Base-by-base conservation (phyloP, 139 green algal genomes). In the Chlorella sp. region DNA sequence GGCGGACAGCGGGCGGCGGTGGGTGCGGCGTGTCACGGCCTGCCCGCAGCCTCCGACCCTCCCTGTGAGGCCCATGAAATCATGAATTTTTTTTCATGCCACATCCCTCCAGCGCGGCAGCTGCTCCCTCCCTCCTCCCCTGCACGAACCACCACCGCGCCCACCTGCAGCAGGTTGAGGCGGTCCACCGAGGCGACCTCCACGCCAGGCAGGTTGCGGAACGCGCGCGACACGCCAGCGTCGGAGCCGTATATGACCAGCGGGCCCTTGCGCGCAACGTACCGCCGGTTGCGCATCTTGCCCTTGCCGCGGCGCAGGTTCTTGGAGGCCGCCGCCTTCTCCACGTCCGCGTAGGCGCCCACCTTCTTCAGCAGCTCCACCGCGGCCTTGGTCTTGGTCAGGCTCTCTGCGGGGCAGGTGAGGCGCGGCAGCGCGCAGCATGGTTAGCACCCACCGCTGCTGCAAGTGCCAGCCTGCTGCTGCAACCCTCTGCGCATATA, bases 241-340 rank as follows among this genome's bases (percentile, higher is more conserved):
- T 97, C 94, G 68, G 87, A 87, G 72, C 75, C 90, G 79, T 94
- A 98, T 36, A 99, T 84, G 9, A 99, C 88, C 76, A 99, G 89
- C 15, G 96, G 96, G 48, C 96, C 96, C 78, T 94, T 93, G 86
- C 96, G 94, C 77, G 87, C 86, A 25, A 95, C 82, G 85, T 99
- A 99, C 71, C 96, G 93, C 60, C 93, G 79, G 92, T 99, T 99
- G 33, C 96, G 82, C 94, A 98, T 97, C 93, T 99, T 99, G 82
- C 95, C 96, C 91, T 99, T 98, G 81, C 94, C 94, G 33, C 82
- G 71, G 64, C 81, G 81, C 59, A 86, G 76, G 76, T 86, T 86
- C 27, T 67, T 71, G n/a, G 81, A 78, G 42, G 35, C 76, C 42
- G 62, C 56, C 42, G 87, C 91, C 91, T 98, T 99, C 79, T 95